Evolutionary conservation across 2,329 filamentous ascomycete species (phyloP), one percentile per base, ranked within the genome.

Genomic region (Clarireedia monteithiana): DNA sequence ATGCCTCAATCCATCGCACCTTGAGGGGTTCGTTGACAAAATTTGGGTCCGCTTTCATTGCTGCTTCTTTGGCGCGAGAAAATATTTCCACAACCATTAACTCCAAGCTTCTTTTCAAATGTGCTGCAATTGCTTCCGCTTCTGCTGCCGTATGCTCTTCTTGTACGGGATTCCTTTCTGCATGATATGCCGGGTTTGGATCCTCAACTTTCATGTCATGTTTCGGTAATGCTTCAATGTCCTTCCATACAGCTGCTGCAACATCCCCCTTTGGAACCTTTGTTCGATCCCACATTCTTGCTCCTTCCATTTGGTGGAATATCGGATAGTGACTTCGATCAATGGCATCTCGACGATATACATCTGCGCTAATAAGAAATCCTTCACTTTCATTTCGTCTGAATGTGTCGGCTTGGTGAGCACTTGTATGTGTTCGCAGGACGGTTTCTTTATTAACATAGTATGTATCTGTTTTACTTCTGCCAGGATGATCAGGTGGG

Each of bases 261-360:
- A 91, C 69, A 61, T 86, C 79, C 17, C 77, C 78, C 58, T 71
- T 75, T 54, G 75, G 77, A 46, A 80, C 81, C 69, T 75, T 79
- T 27, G 69, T 76, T 9, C 89, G 82, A 68, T 94, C 87, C 92
- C 94, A 99, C 53, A 91, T 86, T 64, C 87, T 80, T 7, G 92
- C 92, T 12, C 91, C 92, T 71, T 99, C 94, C 91, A 97, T 97
- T 74, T 99, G 94, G 73, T 99, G 94, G 72, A 99, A 99, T 57
- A 95, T 84, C 0, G 94, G 94, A 72, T 97, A 97, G 73, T 99
- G 94, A 64, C 86, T 94, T 56, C 89, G 83, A 72, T 99, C 94
- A 67, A 99, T 87, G 56, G 92, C 91, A 80, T 99, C 94, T 62
- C 94, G 82, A 45, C 94, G 84, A 72, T 97, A 99, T 17, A 99